Evolutionary conservation across 1,284 basidiomycete species (phyloP).

Genomic region (Vanrija sp.): DNA sequence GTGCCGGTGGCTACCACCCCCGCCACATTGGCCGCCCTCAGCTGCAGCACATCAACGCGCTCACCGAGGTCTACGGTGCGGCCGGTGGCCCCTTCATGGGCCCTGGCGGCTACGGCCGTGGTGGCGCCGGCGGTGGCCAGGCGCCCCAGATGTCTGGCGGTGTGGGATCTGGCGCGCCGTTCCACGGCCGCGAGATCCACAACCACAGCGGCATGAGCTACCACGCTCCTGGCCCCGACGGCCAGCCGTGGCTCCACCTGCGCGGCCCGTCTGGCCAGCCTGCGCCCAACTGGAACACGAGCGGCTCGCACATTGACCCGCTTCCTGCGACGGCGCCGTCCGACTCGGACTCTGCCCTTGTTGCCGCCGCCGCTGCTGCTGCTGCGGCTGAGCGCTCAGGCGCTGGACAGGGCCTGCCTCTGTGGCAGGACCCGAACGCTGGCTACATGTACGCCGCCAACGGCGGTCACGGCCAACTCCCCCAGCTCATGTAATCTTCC

Average conservation of each 20-base stretch:
- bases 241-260: slow-evolving; percentile 46
- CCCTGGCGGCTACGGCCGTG: slow-evolving; percentile 26
- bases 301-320: slow-evolving; percentile 16
- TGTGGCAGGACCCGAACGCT: slow-evolving; percentile 21
- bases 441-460: slow-evolving; percentile 22
- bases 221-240: slow-evolving; percentile 46
- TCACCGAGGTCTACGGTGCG: slow-evolving; percentile 49
- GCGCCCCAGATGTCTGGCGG: too few relatives aligned
- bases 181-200: slow-evolving; percentile 25
- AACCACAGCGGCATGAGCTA: slow-evolving; percentile 43
- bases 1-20: slow-evolving; percentile 32
- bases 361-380: slow-evolving; percentile 11
- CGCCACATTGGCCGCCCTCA: slow-evolving; percentile 47
- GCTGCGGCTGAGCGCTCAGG: slow-evolving; percentile 14
- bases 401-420: slow-evolving; percentile 14
- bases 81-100: slow-evolving; percentile 39
- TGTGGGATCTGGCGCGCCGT: slow-evolving; percentile 3
- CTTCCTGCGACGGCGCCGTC: slow-evolving; percentile 20
- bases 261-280: slow-evolving; percentile 38
- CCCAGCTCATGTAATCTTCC: slow-evolving; percentile 16
- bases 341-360: slow-evolving; percentile 14
- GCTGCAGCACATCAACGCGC: slow-evolving; percentile 50
- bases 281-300: slow-evolving; percentile 35
- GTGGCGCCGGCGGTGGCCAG: slow-evolving; percentile 6
- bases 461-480: slow-evolving; percentile 15